phyloP scores from a whole-genome alignment of 1,284 basidiomycete species.

The Sparassis latifolia region DNA sequence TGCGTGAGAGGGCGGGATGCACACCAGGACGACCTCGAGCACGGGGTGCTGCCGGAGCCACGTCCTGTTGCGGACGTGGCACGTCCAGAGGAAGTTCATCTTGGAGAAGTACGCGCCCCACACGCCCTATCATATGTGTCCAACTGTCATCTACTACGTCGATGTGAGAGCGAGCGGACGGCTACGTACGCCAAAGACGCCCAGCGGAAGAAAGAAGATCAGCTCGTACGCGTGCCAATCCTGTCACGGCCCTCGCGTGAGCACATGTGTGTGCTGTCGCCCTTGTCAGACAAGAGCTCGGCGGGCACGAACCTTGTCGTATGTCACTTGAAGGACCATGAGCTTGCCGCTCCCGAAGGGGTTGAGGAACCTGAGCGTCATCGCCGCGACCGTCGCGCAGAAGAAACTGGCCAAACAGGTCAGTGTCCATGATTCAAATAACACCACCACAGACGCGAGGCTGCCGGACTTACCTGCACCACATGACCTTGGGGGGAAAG shows the following conservation, averaged over 20 bases:
- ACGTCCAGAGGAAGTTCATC: conserved; percentile 86
- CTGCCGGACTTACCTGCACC: conserved; percentile 66
- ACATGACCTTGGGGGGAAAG: conserved; percentile 94
- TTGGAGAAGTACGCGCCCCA: conserved; percentile 95
- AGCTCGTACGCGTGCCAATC: conserved; percentile 89
- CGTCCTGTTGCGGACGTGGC: conserved; percentile 73
- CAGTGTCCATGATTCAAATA: background rate
- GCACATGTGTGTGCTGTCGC: too few species aligned
- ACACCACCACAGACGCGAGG: background rate
- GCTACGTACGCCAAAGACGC: conserved; percentile 71
- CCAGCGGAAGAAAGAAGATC: conserved; percentile 78
- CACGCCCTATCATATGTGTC: conserved; percentile 52
- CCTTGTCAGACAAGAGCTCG: too few species aligned
- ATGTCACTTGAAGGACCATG: conserved; percentile 86
- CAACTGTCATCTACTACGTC: background rate
- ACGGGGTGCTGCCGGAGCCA: conserved; percentile 81
- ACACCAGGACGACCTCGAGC: conserved; percentile 77
- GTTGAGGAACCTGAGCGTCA: conserved; percentile 84
- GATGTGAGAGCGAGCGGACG: background rate
- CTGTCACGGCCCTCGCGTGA: too few species aligned
- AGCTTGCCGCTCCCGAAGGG: conserved; percentile 87
- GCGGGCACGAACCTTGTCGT: conserved; percentile 58
- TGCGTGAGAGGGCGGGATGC: conserved; percentile 20
- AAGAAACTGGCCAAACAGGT: conserved; percentile 85
- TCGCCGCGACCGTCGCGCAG: conserved; percentile 91